Conservation (phyloP, 192 early-diverging fungal genomes). For the Dissophora globulifera region DNA sequence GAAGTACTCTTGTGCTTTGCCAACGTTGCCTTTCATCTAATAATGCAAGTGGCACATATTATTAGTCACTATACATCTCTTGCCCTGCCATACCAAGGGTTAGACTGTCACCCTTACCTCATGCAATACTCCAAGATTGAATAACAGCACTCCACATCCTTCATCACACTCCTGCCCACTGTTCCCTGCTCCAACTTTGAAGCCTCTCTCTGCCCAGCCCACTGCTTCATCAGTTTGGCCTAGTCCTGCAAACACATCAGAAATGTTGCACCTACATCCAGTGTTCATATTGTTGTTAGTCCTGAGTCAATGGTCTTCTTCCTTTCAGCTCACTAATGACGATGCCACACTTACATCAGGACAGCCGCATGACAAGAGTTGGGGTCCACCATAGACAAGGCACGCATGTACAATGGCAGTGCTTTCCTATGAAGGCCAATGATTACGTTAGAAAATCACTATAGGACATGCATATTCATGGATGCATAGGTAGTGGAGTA, state of each 20-base stretch:
- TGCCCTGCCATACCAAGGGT: too few species aligned
- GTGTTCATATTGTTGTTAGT: too few species aligned
- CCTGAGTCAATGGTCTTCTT: too few species aligned
- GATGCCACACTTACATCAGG: conserved; percentile 61
- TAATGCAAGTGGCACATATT: neutral
- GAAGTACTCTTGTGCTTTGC: conserved; percentile 54
- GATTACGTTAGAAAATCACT: too few species aligned
- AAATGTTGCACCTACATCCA: conserved; percentile 54
- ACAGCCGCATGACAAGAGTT: conserved; percentile 62
- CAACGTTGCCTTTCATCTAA: conserved; percentile 56
- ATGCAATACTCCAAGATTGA: conserved; percentile 67
- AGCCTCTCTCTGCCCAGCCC: conserved; percentile 64
- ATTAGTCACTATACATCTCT: too few species aligned
- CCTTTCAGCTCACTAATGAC: too few species aligned
- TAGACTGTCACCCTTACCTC: conserved; percentile 55
- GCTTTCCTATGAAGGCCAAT: conserved; percentile 53
- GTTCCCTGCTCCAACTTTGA: conserved; percentile 49
- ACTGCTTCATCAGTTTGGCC: conserved; percentile 61
- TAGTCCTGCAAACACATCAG: conserved; percentile 64
- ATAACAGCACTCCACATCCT: conserved; percentile 62
- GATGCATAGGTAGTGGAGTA: too few species aligned
- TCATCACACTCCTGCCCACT: conserved; percentile 61
- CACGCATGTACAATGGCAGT: conserved; percentile 64
- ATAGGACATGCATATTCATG: too few species aligned
- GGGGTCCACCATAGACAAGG: conserved; percentile 54